Evolutionary conservation across 2,329 filamentous ascomycete species (phyloP), one percentile per base, ranked within the genome.

Genomic region (Annulohypoxylon truncatum): DNA sequence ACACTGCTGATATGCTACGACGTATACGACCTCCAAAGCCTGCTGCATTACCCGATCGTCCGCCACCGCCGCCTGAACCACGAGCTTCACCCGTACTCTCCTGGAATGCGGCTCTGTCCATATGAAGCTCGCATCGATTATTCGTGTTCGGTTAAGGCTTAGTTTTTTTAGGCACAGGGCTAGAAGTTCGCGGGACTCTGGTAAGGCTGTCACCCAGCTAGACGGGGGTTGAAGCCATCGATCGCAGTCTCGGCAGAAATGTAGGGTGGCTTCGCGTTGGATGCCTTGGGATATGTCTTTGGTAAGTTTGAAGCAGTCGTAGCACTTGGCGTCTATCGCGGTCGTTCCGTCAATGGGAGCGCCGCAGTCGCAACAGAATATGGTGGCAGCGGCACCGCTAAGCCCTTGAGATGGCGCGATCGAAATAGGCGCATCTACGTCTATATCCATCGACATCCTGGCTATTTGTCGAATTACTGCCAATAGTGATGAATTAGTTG

Each of bases 81-180:
- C 98, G 79, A 99, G 90, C 83, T 97, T 97, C 79, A 98, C 90
- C 81, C 94, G 96, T 70, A 98, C 87, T 77, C 96, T 86, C 76
- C 93, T 87, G 74, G 94, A 97, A 82, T 99, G 96, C 9, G 96
- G 95, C 80, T 99, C 96, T 0, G 96, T 99, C 96, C 96, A 99
- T 77, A 98, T 92, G 77, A 98, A 99, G 74, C 89, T 92, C 48
- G 96, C 96, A 78, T 99, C 96, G 75, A 97, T 94, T 75, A 99
- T 96, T 67, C 96, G 88, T 72, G 97, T 92, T 82, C 96, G 97
- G 78, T 90, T 89, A 69, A 99, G 82, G 28, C 92, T 86, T 69
- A 99, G 82, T 79, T 96, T 96, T 77, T 93, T 90, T 71, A 99
- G 84, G 80, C 96, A 99, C 48, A 99, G 82, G 4, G 96, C 94